A percentile compares a stretch with the other conserved stretches of the same genome.
Evolutionary conservation across 164 flowering plant genomes (phyloP).

Genomic region (Magnolia sinica): DNA sequence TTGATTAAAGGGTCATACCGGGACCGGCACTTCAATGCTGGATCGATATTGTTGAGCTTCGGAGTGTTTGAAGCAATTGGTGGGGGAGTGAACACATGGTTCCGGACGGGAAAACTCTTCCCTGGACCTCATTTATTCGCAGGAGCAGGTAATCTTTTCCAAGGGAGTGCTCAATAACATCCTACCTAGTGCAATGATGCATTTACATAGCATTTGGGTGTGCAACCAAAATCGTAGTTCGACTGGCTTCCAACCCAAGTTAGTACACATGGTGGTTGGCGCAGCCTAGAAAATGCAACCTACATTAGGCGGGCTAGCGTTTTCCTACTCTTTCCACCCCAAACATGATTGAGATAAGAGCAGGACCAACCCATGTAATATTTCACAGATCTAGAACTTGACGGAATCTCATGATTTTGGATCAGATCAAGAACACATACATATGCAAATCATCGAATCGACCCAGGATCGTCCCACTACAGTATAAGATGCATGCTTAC

Average conservation of each 20-base stretch:
- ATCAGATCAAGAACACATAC: no score
- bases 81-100: conserved; percentile 81
- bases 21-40: conserved; percentile 89
- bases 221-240: neutral
- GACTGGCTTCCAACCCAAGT: neutral
- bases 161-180: neutral
- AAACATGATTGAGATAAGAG: no score
- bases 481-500: no score
- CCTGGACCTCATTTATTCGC: conserved; percentile 97
- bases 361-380: no score
- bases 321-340: no score
- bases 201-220: neutral
- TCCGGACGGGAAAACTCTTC: conserved; percentile 83
- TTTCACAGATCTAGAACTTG: no score
- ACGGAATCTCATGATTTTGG: no score
- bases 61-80: conserved; percentile 78
- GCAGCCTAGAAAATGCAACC: neutral
- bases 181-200: neutral
- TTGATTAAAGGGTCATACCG: conserved; percentile 76
- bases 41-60: conserved; percentile 72
- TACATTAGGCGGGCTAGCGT: neutral
- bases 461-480: no score
- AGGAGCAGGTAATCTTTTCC: conserved; percentile 65
- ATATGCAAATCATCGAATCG: no score
- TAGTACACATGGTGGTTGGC: neutral